A percentile compares a stretch with the other conserved stretches of the same genome.
phyloP scores from a whole-genome alignment of 805 yeast genomes.

The Nakazawaea sp. region DNA sequence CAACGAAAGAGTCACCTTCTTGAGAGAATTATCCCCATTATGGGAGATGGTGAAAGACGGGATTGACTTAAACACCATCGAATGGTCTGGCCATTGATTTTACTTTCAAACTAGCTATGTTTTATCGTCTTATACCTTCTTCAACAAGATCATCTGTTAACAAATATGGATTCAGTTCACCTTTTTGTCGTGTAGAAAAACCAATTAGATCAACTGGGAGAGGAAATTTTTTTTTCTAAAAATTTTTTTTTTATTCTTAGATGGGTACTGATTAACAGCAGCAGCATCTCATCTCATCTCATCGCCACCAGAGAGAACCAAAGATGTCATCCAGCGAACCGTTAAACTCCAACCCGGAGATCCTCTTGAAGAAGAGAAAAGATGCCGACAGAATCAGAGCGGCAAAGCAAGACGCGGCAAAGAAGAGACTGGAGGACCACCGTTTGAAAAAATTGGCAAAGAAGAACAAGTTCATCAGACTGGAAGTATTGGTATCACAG shows the following conservation, averaged over 20 bases:
- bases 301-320: too few species aligned
- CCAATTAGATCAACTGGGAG: too few species aligned
- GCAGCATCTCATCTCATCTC: too few species aligned
- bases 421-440: conserved; percentile 39
- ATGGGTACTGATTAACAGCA: too few species aligned
- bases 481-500: conserved; percentile 66
- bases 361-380: conserved; percentile 72
- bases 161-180: too few species aligned
- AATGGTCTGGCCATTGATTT: conserved; percentile 91
- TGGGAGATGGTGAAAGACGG: conserved; percentile 99
- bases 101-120: not conserved
- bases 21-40: conserved; percentile 88
- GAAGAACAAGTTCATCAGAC: conserved; percentile 57
- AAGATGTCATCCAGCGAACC: conserved; percentile 4
- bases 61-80: conserved; percentile 85
- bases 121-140: not conserved
- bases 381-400: conserved; percentile 67
- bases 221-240: not conserved
- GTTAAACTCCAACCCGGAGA: conserved; percentile 66
- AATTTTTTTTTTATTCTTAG: not conserved
- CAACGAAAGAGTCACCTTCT: conserved; percentile 79
- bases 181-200: too few species aligned
- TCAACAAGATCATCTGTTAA: too few species aligned
- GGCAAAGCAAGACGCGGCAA: conserved; percentile 65
- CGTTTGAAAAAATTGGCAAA: conserved; percentile 35